phyloP scores from a whole-genome alignment of 1,284 basidiomycete species.

The Inonotus obliquus region DNA sequence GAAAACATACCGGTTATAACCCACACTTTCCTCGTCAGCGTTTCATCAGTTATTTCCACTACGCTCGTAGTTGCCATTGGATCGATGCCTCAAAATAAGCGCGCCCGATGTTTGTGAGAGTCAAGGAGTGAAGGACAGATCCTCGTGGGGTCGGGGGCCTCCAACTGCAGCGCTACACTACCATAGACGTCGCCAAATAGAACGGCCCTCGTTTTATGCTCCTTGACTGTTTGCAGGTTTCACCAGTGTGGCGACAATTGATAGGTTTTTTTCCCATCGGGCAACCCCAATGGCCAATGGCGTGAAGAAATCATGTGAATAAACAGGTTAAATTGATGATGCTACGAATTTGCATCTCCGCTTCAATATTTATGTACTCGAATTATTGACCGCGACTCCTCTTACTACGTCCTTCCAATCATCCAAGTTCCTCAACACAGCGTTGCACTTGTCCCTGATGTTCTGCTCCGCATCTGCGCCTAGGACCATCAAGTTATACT shows the following conservation, averaged over 20 bases:
- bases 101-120: no score
- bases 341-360: not conserved
- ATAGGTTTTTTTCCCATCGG: no score
- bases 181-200: no score
- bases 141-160: no score
- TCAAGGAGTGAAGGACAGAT: no score
- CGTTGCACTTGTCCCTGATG: constrained; percentile 18
- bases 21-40: constrained; percentile 1
- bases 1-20: constrained; percentile 9
- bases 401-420: constrained; percentile 19
- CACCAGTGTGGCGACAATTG: no score
- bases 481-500: constrained; percentile 15
- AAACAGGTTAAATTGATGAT: not conserved
- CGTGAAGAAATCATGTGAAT: not conserved
- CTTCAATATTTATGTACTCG: not conserved
- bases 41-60: not conserved
- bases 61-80: not conserved
- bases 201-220: no score
- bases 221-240: no score
- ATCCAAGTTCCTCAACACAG: constrained; percentile 13
- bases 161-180: no score
- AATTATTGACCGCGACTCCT: constrained; percentile 12
- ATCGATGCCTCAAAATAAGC: no score
- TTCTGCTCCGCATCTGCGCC: constrained; percentile 19
- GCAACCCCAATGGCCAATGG: no score